Conservation (phyloP, 805 yeast species). For the Saturnispora kantuleensis region DNA sequence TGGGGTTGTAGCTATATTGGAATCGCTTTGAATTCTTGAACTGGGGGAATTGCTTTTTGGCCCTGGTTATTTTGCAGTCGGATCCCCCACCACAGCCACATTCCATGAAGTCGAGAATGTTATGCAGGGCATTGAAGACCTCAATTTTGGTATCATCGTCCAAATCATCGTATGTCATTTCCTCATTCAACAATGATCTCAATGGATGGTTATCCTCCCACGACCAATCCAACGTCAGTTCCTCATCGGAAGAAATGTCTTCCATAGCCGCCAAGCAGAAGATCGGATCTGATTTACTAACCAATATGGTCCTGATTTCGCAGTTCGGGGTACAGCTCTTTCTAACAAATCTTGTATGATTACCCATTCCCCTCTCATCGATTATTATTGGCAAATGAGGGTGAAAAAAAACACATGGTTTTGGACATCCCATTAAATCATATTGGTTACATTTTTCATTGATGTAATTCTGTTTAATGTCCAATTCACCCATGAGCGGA, state of each 20-base stretch:
- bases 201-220: constrained; percentile 83
- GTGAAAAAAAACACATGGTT: constrained; percentile 48
- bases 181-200: constrained; percentile 34
- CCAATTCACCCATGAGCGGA: constrained; percentile 68
- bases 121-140: constrained; percentile 52
- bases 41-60: constrained; percentile 52
- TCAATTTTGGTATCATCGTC: constrained; percentile 42
- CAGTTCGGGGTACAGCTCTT: constrained; percentile 73
- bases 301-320: constrained; percentile 41
- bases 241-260: constrained; percentile 55
- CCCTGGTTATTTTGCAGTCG: constrained; percentile 49
- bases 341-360: constrained; percentile 63
- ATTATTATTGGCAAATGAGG: constrained; percentile 54
- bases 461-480: constrained; percentile 53
- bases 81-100: constrained; percentile 51
- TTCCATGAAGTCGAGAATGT: constrained; percentile 43
- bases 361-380: constrained; percentile 76
- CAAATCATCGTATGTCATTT: constrained; percentile 45
- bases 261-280: constrained; percentile 49
- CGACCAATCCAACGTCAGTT: constrained; percentile 75
- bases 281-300: constrained; percentile 30
- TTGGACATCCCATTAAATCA: constrained; percentile 58
- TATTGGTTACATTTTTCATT: constrained; percentile 68
- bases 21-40: constrained; percentile 48
- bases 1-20: constrained; percentile 11